Evolutionary conservation across 2,329 filamentous ascomycete genomes (phyloP).

Genomic region (Ilyonectria destructans): DNA sequence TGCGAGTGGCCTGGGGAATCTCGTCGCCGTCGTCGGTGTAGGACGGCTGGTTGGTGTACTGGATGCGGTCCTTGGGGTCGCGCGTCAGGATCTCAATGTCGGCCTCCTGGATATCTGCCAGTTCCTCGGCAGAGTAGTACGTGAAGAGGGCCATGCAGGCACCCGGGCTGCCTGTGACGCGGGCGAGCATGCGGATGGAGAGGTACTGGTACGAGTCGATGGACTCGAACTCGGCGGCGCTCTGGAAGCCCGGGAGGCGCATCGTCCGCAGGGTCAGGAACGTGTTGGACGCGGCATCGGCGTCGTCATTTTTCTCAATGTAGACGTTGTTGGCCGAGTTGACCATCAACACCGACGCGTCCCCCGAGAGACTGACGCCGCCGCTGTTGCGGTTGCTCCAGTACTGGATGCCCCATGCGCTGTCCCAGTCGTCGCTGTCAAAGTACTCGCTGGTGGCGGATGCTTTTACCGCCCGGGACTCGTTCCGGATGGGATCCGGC

Average conservation of each 20-base stretch:
- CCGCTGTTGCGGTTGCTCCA: conserved; percentile 61
- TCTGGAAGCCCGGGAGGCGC: conserved; percentile 62
- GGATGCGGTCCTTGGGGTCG: conserved; percentile 61
- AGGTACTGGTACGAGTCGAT: conserved; percentile 49
- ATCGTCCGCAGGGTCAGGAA: conserved; percentile 66
- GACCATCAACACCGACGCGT: conserved; percentile 55
- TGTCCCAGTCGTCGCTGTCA: conserved; percentile 53
- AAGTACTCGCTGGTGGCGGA: conserved; percentile 59
- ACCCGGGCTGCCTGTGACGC: conserved; percentile 64
- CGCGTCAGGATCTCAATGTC: conserved; percentile 69
- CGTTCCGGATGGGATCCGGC: conserved; percentile 52
- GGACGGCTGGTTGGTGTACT: conserved; percentile 75
- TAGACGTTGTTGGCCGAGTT: conserved; percentile 64
- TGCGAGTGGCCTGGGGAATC: conserved; percentile 64
- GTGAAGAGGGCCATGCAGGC: conserved; percentile 70
- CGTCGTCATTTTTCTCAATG: conserved; percentile 61
- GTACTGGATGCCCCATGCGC: conserved; percentile 57
- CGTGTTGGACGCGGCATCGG: conserved; percentile 54
- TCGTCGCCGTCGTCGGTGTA: conserved; percentile 62
- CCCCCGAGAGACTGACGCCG: conserved; percentile 45
- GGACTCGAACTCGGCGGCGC: conserved; percentile 65
- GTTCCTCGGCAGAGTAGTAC: conserved; percentile 58
- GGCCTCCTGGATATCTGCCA: conserved; percentile 64
- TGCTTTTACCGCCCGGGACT: conserved; percentile 46
- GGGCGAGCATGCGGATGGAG: conserved; percentile 66